Conservation (phyloP, 2,329 filamentous ascomycete genomes). For the Penicillium concentricum region DNA sequence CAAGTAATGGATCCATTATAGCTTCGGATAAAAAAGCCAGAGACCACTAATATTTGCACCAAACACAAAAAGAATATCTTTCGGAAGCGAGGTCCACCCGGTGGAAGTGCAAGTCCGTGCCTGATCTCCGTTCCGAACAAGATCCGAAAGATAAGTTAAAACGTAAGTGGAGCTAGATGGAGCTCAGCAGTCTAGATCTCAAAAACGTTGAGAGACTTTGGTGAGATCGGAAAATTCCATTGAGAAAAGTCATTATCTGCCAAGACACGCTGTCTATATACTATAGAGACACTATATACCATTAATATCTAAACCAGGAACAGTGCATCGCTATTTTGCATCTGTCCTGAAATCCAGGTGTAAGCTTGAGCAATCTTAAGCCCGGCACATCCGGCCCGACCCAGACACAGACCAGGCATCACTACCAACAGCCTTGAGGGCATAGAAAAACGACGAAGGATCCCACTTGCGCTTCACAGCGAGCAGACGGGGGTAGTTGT, state of each 20-base stretch:
- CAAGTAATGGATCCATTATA: neutral
- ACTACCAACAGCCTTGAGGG: constrained; percentile 39
- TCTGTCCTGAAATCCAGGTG: neutral
- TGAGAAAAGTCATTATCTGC: neutral
- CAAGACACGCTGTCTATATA: neutral
- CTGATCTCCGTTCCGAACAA: neutral
- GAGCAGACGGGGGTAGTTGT: constrained; percentile 39
- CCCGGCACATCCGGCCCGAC: constrained; percentile 31
- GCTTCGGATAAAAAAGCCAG: neutral
- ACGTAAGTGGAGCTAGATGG: neutral
- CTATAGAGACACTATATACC: neutral
- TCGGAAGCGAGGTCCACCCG: neutral
- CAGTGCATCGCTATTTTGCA: neutral
- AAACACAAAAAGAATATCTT: neutral
- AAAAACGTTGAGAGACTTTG: neutral
- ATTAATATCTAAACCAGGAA: neutral
- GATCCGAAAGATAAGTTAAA: neutral
- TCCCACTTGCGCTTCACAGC: constrained; percentile 45
- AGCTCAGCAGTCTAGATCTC: neutral
- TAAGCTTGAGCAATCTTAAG: neutral
- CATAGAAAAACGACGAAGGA: constrained; percentile 43
- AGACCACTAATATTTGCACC: neutral
- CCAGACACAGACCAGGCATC: constrained; percentile 35
- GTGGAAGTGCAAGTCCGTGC: neutral
- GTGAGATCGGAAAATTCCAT: neutral